Evolutionary conservation across 495 filamentous ascomycete species (phyloP).

Genomic region (Aspergillus egyptiacus): DNA sequence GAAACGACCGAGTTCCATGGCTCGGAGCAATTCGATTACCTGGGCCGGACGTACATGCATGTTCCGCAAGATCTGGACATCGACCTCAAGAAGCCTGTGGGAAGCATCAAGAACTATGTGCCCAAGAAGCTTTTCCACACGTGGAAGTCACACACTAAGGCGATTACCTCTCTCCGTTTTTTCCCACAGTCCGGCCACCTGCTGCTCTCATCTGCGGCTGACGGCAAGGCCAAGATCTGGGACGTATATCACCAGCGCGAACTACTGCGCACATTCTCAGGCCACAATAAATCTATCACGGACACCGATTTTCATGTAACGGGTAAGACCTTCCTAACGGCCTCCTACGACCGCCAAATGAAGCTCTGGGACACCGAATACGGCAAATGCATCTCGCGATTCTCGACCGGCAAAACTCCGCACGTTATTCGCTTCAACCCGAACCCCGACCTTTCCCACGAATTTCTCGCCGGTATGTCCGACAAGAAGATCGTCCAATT

Average conservation of each 20-base stretch:
- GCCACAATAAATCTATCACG: conserved; percentile 84
- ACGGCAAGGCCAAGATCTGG: conserved; percentile 89
- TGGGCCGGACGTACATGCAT: conserved; percentile 76
- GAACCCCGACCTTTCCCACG: conserved; percentile 62
- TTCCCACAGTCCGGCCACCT: conserved; percentile 84
- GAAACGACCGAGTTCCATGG: conserved; percentile 91
- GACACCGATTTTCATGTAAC: conserved; percentile 80
- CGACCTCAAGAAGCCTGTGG: conserved; percentile 74
- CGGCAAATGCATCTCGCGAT: conserved; percentile 76
- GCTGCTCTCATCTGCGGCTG: conserved; percentile 76
- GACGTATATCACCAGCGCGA: conserved; percentile 87
- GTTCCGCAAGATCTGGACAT: conserved; percentile 93
- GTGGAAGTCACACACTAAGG: conserved; percentile 79
- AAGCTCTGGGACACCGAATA: conserved; percentile 99
- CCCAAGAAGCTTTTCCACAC: conserved; percentile 91
- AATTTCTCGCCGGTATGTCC: conserved; percentile 93
- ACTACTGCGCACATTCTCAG: conserved; percentile 80
- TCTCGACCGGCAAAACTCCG: conserved; percentile 87
- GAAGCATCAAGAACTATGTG: conserved; percentile 77
- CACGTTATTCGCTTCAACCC: conserved; percentile 95
- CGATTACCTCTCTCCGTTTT: conserved; percentile 82
- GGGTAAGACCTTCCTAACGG: conserved; percentile 86
- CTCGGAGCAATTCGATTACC: conserved; percentile 76
- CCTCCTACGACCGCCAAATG: conserved; percentile 87
- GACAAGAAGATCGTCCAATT: conserved; percentile 99